Conservation (phyloP, 1,284 basidiomycete genomes). For the Vanrija pseudolonga region DNA sequence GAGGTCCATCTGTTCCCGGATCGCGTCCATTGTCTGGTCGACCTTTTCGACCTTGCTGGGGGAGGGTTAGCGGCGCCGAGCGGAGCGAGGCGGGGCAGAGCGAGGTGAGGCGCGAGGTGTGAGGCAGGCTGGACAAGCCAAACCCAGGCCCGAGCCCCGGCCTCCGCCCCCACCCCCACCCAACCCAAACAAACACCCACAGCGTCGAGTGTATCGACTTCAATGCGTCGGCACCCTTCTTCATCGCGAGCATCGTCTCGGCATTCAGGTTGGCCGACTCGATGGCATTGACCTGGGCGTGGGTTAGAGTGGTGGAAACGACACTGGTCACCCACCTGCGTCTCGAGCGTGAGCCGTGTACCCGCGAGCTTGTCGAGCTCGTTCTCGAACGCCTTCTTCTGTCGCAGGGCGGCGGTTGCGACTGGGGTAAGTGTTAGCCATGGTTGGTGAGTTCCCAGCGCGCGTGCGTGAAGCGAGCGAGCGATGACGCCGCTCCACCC, state of each 20-base stretch:
- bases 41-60: conserved; percentile 84
- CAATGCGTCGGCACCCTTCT: conserved; percentile 88
- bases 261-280: conserved; percentile 98
- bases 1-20: conserved; percentile 89
- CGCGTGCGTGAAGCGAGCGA: no score
- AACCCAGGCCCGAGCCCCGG: no score
- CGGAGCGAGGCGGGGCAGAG: no score
- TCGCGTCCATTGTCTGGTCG: conserved; percentile 83
- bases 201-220: conserved; percentile 72
- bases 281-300: conserved; percentile 72
- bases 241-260: conserved; percentile 97
- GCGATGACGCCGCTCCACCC: background rate
- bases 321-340: conserved; percentile 58
- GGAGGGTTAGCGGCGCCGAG: background rate
- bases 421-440: conserved; percentile 51
- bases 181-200: background rate
- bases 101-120: no score
- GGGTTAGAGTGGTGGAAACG: background rate
- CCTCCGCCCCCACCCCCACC: no score
- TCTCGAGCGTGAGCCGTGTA: conserved; percentile 87
- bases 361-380: conserved; percentile 86
- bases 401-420: conserved; percentile 84
- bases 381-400: conserved; percentile 82
- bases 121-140: no score
- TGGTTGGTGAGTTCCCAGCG: no score